Base-by-base conservation (phyloP, 352 stramenopile species). In the Pythium rhizo-oryzae region DNA sequence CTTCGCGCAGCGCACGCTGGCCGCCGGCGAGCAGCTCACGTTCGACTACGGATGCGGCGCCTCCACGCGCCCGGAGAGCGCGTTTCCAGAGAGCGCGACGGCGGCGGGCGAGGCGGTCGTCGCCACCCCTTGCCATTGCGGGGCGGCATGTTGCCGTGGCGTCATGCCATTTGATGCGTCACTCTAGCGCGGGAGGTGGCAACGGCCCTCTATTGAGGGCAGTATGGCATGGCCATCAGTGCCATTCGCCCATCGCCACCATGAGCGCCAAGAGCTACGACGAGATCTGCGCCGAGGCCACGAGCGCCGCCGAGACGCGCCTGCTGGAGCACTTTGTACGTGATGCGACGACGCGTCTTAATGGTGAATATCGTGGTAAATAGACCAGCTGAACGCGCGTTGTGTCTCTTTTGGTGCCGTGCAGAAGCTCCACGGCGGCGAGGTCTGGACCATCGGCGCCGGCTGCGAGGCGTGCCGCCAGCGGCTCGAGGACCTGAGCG, bases 261-360 rank as follows among this genome's bases (percentile, higher is more conserved):
- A 55, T 53, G 43, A 57, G n/a, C 43, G n/a, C 62, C 35, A 75
- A 79, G 77, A 82, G 54, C 61, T 93, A 93, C 66, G 83, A 93
- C 49, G 77, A 87, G 39, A 37, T 89, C 30, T 92, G 85, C 66
- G 73, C 79, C 39, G 79, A 89, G 50, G 83, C 80, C 35, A 82
- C 71, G n/a, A 79, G 74, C 54, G 85, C 79, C 4, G 85, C 85
- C 2, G 83, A 92, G 70, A 80, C 65, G 67, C 83, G 85, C 24
- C 64, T 93, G 57, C 74, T 92, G 53, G 82, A 91, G 49, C 83
- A 93, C 72, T 91, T 91, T 54, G 79, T 87, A 55, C 30, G 73
- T 70, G 2, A 33, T 33, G 6, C 28, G 6, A 33, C 28, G 28
- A 33, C 28, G 28, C 6, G 6, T 33, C n/a, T n/a, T n/a, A n/a